phyloP scores from a whole-genome alignment of 1,284 basidiomycete species.

The Porogramme epimiltina region DNA sequence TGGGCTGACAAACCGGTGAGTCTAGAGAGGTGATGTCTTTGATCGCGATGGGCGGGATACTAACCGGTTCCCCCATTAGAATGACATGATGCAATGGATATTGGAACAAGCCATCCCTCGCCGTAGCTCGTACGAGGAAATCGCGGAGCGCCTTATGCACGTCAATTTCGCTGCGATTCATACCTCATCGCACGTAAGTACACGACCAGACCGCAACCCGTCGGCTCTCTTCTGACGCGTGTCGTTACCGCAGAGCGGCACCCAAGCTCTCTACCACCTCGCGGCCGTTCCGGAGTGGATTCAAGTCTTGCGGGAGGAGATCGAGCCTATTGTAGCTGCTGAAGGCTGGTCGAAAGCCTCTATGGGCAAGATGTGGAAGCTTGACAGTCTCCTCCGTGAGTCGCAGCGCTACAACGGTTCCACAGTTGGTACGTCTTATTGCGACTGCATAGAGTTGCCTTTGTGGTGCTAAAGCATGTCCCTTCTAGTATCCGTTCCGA shows the following conservation, averaged over 20 bases:
- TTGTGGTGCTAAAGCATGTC: background rate
- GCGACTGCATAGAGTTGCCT: background rate
- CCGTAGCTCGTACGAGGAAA: too few species aligned
- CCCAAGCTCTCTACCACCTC: slow-evolving; percentile 41
- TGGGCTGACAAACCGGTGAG: slow-evolving; percentile 11
- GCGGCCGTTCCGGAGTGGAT: slow-evolving; percentile 42
- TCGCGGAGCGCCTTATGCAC: too few species aligned
- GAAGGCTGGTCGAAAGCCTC: slow-evolving; percentile 47
- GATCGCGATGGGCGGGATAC: background rate
- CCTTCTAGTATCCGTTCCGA: slow-evolving; percentile 32
- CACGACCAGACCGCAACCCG: background rate
- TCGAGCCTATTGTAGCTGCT: slow-evolving; percentile 35
- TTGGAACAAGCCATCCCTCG: slow-evolving; percentile 17
- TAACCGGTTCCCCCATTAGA: slow-evolving; percentile 29
- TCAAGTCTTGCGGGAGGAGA: slow-evolving; percentile 46
- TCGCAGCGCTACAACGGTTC: slow-evolving; percentile 41
- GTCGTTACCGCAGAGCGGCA: slow-evolving; percentile 38
- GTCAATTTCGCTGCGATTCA: slow-evolving; percentile 35
- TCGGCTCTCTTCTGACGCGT: too few species aligned
- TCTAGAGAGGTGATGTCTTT: background rate
- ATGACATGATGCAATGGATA: slow-evolving; percentile 30
- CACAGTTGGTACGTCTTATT: background rate
- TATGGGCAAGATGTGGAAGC: slow-evolving; percentile 45
- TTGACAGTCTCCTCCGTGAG: slow-evolving; percentile 58
- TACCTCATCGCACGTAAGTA: slow-evolving; percentile 31